These are phyloP conservation scores for Annona cherimola DNA, from an alignment of 164 flowering plant species.

Conservation along the genomic window DNA sequence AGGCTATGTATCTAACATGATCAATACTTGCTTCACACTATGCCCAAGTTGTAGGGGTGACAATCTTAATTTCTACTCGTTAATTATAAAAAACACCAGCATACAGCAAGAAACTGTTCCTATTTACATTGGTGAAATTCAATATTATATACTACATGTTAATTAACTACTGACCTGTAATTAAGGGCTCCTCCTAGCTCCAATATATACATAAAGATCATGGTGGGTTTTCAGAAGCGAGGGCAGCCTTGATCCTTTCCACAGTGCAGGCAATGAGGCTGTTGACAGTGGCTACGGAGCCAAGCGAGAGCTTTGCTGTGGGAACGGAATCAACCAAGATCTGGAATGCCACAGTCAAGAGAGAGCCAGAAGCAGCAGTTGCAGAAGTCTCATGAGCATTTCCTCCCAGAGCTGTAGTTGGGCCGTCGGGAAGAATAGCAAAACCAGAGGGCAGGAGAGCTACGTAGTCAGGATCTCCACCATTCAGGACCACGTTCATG, in stretches of 20 bases:
- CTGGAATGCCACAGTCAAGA: conserved; percentile 83
- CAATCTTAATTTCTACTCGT: neutral
- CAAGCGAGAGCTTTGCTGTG: conserved; percentile 76
- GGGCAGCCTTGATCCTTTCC: conserved; percentile 66
- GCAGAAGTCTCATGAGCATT: conserved; percentile 32
- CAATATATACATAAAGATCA: conserved; percentile 21
- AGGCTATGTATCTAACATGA: too few species aligned
- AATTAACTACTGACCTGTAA: neutral
- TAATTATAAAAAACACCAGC: neutral
- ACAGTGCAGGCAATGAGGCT: conserved; percentile 78
- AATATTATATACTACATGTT: neutral
- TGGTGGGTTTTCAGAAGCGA: conserved; percentile 26
- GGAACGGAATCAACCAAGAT: conserved; percentile 77
- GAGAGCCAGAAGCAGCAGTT: conserved; percentile 35
- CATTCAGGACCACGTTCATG: conserved; percentile 79
- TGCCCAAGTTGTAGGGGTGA: neutral
- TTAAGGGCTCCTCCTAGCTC: neutral
- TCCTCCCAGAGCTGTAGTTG: conserved; percentile 17
- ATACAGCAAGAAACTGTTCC: too few species aligned
- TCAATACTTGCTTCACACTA: neutral
- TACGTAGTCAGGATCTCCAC: conserved; percentile 90
- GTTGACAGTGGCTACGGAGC: conserved; percentile 80
- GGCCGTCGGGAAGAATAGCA: conserved; percentile 85
- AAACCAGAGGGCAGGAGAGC: conserved; percentile 95
- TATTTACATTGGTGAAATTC: neutral